phyloP scores from a whole-genome alignment of 2,329 filamentous ascomycete genomes.

The Ramularia collo-cygni region DNA sequence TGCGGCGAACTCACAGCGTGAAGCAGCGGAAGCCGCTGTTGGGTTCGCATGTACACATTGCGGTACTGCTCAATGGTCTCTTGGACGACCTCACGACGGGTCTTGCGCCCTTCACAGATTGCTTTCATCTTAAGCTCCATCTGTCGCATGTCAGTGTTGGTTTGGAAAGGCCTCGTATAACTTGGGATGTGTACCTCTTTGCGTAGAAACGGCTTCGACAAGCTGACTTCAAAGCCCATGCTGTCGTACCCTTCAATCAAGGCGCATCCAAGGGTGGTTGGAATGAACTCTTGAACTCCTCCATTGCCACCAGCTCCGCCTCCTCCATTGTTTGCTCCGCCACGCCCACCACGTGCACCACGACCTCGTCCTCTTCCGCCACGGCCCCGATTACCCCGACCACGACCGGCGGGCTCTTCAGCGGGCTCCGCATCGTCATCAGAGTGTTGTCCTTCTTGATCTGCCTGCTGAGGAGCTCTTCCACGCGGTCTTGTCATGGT shows the following conservation, averaged over 20 bases:
- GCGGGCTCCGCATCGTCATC: slow-evolving; percentile 28
- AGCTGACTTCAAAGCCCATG: slow-evolving; percentile 84
- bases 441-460: slow-evolving; percentile 19
- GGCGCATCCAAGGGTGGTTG: slow-evolving; percentile 83
- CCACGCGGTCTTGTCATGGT: slow-evolving; percentile 58
- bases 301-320: slow-evolving; percentile 34
- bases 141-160: slow-evolving; percentile 26
- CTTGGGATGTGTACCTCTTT: slow-evolving; percentile 57
- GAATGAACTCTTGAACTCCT: slow-evolving; percentile 77
- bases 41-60: slow-evolving; percentile 75
- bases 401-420: slow-evolving; percentile 30
- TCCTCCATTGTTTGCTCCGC: slow-evolving; percentile 44
- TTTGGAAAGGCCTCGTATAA: too few relatives aligned
- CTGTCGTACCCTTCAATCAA: slow-evolving; percentile 91
- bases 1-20: slow-evolving; percentile 38
- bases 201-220: slow-evolving; percentile 90
- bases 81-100: slow-evolving; percentile 65
- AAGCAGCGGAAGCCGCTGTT: slow-evolving; percentile 62
- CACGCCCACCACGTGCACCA: slow-evolving; percentile 41
- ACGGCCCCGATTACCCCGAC: slow-evolving; percentile 36
- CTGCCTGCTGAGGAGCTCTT: slow-evolving; percentile 23
- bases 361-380: slow-evolving; percentile 33
- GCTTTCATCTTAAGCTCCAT: slow-evolving; percentile 97
- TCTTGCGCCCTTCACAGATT: slow-evolving; percentile 81
- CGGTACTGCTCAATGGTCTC: slow-evolving; percentile 84